Conservation (phyloP, 257 asterid genomes). For the Cordia subcordata region DNA sequence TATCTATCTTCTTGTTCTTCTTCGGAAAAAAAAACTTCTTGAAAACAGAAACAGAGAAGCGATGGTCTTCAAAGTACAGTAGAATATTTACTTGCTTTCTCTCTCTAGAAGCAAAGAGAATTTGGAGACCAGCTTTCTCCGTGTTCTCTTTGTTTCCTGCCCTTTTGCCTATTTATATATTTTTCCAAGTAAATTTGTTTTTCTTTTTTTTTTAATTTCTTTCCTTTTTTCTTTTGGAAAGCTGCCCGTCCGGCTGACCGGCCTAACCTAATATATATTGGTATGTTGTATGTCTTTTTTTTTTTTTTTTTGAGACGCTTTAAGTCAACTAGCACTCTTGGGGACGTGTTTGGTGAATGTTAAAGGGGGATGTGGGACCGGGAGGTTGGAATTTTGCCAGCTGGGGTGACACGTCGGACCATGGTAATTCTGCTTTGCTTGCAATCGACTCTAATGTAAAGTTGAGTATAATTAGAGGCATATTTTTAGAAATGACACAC, state of each 20-base stretch:
- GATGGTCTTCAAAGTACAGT: too few species aligned
- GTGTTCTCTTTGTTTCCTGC: background rate
- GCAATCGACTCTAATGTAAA: conserved; percentile 37
- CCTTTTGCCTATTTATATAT: background rate
- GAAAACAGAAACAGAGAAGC: too few species aligned
- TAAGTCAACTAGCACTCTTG: conserved; percentile 3
- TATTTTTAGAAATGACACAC: too few species aligned
- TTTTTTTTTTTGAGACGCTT: too few species aligned
- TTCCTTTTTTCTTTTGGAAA: background rate
- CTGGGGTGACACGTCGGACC: conserved; percentile 37
- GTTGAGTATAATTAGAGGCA: background rate
- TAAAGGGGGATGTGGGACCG: background rate
- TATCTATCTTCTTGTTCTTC: background rate
- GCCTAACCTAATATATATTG: background rate
- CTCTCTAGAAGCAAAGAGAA: background rate
- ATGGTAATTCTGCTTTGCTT: conserved; percentile 45
- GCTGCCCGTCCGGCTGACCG: conserved; percentile 6
- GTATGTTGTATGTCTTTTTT: too few species aligned
- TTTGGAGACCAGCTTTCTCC: background rate
- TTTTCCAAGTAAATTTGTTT: background rate
- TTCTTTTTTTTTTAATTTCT: background rate
- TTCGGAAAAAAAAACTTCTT: background rate
- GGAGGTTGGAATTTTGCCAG: conserved; percentile 32
- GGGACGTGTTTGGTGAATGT: conserved; percentile 16
- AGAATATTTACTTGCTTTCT: background rate